Evolutionary conservation across 768 basidiomycete genomes (phyloP), one percentile per base, ranked within the genome.

Genomic region (Mycena indigotica): DNA sequence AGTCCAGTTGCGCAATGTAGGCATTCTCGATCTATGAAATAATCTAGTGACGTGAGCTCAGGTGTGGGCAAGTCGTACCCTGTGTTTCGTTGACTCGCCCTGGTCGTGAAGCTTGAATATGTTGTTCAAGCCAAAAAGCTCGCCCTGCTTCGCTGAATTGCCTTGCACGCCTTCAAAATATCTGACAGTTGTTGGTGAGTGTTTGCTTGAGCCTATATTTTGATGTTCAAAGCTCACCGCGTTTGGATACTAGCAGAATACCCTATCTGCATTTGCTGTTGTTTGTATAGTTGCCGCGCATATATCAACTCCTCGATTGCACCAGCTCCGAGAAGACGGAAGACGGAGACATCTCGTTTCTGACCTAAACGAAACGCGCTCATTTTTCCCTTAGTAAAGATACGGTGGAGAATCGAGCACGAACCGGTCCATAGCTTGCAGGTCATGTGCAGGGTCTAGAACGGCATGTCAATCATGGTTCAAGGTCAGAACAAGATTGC

Each of bases 231-330:
- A n/a, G 23, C 23, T 44, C 69, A 87, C 87, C 91, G 81, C 0
- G 92, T 93, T 65, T 94, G 92, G 8, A 91, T 75, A 63, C 89
- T 91, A 1, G 88, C 89, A 60, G 89, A 83, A 68, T 95, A 95
- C 0, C 85, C 93, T 45, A 93, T 92, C n/a, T 85, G 84, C 90
- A 93, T 93, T 66, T 93, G 90, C 67, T 95, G 94, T 62, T 94
- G 92, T 69, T 95, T 95, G 73, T 95, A 95, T 21, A 96, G 83
- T 67, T 95, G 93, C 13, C 93, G 84, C 0, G 89, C 89, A 65
- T 94, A 94, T 19, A 94, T 92, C 40, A 93, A 72, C 68, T 95
- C 93, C 66, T 95, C 93, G 13, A 95, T 79, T 5, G 91, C 91
- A 2, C 94, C 93, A 3, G 92, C 91, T 1, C 89, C 92, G 16